These are phyloP conservation scores for Trichosporon faecale DNA, from an alignment of 1,284 basidiomycete species.

Conservation along the genomic window DNA sequence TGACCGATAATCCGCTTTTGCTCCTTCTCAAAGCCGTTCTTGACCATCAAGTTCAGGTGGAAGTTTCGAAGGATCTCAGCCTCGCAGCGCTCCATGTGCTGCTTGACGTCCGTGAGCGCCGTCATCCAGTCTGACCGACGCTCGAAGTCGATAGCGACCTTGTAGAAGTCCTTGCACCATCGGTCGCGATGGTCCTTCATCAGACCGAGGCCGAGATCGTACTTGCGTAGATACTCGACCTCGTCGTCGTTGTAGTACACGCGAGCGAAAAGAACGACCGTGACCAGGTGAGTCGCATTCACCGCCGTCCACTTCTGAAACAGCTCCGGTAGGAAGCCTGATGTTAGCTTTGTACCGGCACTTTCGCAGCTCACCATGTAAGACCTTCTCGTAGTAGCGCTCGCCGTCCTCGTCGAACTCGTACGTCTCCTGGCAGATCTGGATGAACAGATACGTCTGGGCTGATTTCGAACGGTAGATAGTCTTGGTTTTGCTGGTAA, in stretches of 20 bases:
- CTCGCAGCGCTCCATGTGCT: slow-evolving; percentile 82
- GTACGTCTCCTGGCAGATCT: slow-evolving; percentile 94
- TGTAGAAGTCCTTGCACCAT: slow-evolving; percentile 95
- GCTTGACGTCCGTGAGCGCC: slow-evolving; percentile 80
- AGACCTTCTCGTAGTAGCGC: slow-evolving; percentile 91
- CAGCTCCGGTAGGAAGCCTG: slow-evolving; percentile 72
- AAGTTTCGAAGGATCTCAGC: slow-evolving; percentile 80
- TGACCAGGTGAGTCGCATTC: slow-evolving; percentile 87
- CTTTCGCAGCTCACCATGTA: slow-evolving; percentile 60
- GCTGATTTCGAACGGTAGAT: slow-evolving; percentile 89
- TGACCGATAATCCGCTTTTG: slow-evolving; percentile 47
- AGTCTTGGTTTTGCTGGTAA: slow-evolving; percentile 78
- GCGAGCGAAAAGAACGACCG: slow-evolving; percentile 89
- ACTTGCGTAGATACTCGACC: slow-evolving; percentile 59
- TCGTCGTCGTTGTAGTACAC: slow-evolving; percentile 86
- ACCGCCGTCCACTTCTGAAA: slow-evolving; percentile 77
- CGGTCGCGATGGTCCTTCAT: slow-evolving; percentile 66
- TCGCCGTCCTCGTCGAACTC: slow-evolving; percentile 96
- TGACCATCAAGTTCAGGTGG: slow-evolving; percentile 57
- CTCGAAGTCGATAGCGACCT: slow-evolving; percentile 90
- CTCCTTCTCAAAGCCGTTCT: slow-evolving; percentile 24
- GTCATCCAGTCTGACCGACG: slow-evolving; percentile 81
- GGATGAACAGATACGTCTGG: slow-evolving; percentile 81
- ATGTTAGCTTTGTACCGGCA: slow-evolving; percentile 16
- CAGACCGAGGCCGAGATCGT: slow-evolving; percentile 60